Conservation (phyloP, 2,329 filamentous ascomycete species). For the Madurella mycetomatis region DNA sequence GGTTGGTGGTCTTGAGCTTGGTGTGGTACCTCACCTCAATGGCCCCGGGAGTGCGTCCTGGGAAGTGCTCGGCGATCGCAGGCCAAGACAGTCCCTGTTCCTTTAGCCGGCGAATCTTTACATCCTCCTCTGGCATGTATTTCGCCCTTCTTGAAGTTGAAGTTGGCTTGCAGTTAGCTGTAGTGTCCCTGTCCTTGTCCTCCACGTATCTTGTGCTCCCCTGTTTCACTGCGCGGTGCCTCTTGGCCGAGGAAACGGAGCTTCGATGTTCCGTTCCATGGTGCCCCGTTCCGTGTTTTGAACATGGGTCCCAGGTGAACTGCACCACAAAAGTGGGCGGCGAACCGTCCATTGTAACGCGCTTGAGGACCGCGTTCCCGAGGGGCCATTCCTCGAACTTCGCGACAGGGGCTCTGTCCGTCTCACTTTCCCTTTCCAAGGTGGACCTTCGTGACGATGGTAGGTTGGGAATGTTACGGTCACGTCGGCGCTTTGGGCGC, state of each 20-base stretch:
- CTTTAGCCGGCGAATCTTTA: conserved; percentile 8
- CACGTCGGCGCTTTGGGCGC: conserved; percentile 3
- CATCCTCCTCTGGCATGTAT: conserved; percentile 10
- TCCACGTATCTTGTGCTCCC: conserved; percentile 7
- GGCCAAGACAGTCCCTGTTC: conserved; percentile 12
- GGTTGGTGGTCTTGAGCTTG: conserved; percentile 1
- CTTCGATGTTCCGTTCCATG: not conserved
- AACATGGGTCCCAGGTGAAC: not conserved
- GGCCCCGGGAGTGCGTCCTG: conserved; percentile 9
- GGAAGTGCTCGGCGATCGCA: conserved; percentile 15
- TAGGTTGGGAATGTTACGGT: not conserved
- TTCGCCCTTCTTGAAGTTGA: conserved; percentile 9
- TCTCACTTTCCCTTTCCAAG: conserved; percentile 7
- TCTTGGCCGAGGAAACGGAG: not conserved
- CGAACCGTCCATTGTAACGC: conserved; percentile 7
- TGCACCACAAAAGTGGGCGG: not conserved
- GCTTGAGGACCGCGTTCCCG: conserved; percentile 2
- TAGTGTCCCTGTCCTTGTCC: not conserved
- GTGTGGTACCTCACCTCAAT: conserved; percentile 11
- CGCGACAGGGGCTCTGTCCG: conserved; percentile 1
- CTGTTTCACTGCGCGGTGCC: conserved; percentile 7
- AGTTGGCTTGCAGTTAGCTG: not conserved
- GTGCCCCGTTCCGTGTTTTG: not conserved
- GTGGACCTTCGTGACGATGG: not conserved
- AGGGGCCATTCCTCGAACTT: conserved; percentile 4